These are phyloP conservation scores for Candida albicans DNA, from an alignment of 1,139 yeast species.

Conservation along the genomic window DNA sequence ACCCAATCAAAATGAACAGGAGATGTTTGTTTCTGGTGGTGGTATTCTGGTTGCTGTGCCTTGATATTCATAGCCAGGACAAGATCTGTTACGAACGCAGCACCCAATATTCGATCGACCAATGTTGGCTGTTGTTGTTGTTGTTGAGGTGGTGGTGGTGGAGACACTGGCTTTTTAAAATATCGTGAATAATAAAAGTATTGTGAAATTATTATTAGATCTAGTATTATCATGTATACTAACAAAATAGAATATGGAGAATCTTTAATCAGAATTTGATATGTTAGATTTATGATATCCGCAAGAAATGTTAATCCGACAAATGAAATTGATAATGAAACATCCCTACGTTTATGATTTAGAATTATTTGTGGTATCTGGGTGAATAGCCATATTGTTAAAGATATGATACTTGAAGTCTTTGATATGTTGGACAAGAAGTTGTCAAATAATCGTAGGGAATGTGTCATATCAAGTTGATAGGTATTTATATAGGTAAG, in stretches of 20 bases:
- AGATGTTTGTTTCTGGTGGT: background rate
- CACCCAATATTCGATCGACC: constrained; percentile 3
- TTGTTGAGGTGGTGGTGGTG: background rate
- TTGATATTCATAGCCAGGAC: background rate
- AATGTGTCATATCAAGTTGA: too few species aligned
- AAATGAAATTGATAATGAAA: constrained; percentile 72
- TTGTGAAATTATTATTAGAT: constrained; percentile 68
- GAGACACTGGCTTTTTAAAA: background rate
- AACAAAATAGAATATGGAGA: constrained; percentile 32
- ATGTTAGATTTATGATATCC: constrained; percentile 73
- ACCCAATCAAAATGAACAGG: background rate
- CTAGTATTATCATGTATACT: constrained; percentile 69
- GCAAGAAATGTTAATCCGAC: constrained; percentile 76
- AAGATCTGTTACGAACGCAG: constrained; percentile 1
- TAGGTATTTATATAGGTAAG: too few species aligned
- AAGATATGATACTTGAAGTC: constrained; percentile 25
- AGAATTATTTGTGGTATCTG: constrained; percentile 81
- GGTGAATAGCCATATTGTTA: constrained; percentile 70
- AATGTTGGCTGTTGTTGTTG: constrained; percentile 5
- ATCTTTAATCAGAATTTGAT: constrained; percentile 74
- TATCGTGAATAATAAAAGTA: constrained; percentile 23
- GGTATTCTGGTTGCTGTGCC: background rate
- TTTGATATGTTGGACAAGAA: constrained; percentile 2
- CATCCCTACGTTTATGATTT: constrained; percentile 71
- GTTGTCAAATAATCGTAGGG: background rate